Conservation (phyloP, 2,329 filamentous ascomycete species). For the Penicillium concentricum region DNA sequence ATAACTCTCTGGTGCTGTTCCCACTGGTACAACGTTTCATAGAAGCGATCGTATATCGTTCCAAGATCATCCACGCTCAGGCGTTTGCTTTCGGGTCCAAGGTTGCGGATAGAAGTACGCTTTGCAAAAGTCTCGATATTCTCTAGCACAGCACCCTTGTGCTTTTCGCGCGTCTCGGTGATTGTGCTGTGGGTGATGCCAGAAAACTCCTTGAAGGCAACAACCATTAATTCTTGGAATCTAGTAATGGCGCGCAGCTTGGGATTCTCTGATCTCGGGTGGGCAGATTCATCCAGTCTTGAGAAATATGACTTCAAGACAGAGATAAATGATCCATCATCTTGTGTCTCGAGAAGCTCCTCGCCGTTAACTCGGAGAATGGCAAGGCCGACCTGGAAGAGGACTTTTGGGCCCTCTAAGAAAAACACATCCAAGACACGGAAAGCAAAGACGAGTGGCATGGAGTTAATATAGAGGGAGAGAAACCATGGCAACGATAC, state of each 20-base stretch:
- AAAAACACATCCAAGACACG: constrained; percentile 97
- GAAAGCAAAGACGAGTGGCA: constrained; percentile 97
- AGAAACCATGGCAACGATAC: constrained; percentile 98
- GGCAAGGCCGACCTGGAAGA: constrained; percentile 96
- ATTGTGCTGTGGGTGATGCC: constrained; percentile 93
- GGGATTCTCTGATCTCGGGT: constrained; percentile 91
- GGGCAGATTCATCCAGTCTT: constrained; percentile 88
- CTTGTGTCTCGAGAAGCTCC: constrained; percentile 85
- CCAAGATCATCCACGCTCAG: constrained; percentile 82
- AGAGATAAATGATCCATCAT: constrained; percentile 95
- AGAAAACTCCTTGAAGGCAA: constrained; percentile 97
- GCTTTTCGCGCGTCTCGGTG: constrained; percentile 81
- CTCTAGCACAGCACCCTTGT: constrained; percentile 90
- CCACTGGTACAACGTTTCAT: constrained; percentile 84
- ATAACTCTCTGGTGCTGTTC: constrained; percentile 78
- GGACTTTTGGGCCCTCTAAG: constrained; percentile 91
- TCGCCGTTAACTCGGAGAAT: constrained; percentile 97
- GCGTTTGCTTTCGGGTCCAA: constrained; percentile 93
- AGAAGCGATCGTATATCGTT: constrained; percentile 91
- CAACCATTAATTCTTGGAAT: constrained; percentile 98
- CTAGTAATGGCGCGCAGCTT: constrained; percentile 91
- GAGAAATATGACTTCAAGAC: constrained; percentile 94
- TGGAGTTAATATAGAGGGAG: constrained; percentile 97
- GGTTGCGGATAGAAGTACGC: constrained; percentile 89
- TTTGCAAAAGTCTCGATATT: constrained; percentile 98